A percentile compares a stretch with the other conserved stretches of the same genome.
These are phyloP conservation scores for Allium cepa DNA, from an alignment of 106 monocot species.

Conservation along the genomic window DNA sequence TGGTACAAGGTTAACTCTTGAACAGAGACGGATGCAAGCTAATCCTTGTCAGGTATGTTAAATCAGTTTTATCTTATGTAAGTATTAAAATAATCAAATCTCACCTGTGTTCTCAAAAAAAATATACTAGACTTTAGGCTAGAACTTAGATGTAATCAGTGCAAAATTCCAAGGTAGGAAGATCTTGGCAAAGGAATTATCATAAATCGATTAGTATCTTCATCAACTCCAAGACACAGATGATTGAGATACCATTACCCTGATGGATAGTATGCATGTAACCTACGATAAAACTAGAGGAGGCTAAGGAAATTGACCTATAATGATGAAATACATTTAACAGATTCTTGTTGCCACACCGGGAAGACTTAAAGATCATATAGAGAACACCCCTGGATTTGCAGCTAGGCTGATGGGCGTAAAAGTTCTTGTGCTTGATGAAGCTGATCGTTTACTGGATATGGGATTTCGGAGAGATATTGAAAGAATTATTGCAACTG, in stretches of 20 bases:
- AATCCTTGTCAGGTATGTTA: conserved; percentile 78
- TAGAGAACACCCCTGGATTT: conserved; percentile 93
- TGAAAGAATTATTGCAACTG: conserved; percentile 66
- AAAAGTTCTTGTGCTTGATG: conserved; percentile 83
- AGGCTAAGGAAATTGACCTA: too few species aligned
- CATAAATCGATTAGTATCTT: too few species aligned
- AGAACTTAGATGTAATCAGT: too few species aligned
- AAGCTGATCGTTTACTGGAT: conserved; percentile 76
- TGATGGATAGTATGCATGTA: too few species aligned
- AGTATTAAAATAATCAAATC: not conserved
- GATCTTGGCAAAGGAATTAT: not conserved
- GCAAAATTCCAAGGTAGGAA: too few species aligned
- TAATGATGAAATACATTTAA: not conserved
- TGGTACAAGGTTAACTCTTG: conserved; percentile 76
- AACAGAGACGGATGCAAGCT: conserved; percentile 87
- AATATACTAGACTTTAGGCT: too few species aligned
- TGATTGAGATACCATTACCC: too few species aligned
- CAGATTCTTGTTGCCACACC: conserved; percentile 97
- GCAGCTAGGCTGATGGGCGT: conserved; percentile 57
- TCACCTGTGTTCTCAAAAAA: too few species aligned
- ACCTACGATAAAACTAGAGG: too few species aligned
- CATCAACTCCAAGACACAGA: too few species aligned
- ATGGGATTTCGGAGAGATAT: conserved; percentile 85
- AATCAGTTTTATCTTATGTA: not conserved
- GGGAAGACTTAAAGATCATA: conserved; percentile 93